Evolutionary conservation across 192 early-diverging fungal genomes (phyloP).

Genomic region (Obelidium mucronatum): DNA sequence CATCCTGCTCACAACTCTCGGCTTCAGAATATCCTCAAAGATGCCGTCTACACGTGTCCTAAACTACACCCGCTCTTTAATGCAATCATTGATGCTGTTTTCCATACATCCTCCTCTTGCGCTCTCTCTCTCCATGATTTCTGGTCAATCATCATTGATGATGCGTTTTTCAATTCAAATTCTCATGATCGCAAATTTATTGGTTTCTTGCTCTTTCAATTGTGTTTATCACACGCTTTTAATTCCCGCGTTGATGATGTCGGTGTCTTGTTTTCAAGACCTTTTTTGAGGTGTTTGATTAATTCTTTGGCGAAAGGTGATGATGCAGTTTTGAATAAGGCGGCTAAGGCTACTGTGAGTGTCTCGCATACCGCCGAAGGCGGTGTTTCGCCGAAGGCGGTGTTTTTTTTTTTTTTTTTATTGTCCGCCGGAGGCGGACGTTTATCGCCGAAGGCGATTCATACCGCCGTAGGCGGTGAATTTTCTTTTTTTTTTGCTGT

Average conservation of each 20-base stretch:
- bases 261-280: conserved; percentile 77
- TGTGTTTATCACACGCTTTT: background rate
- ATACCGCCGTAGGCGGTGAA: no score
- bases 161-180: conserved; percentile 77
- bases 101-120: background rate
- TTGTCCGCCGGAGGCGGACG: no score
- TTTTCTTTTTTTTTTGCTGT: no score
- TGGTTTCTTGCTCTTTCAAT: conserved; percentile 82
- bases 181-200: conserved; percentile 86
- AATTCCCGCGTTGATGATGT: conserved; percentile 35
- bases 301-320: conserved; percentile 82
- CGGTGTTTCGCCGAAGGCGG: no score
- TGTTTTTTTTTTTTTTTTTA: no score
- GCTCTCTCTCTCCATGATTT: conserved; percentile 62
- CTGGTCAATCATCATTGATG: conserved; percentile 68
- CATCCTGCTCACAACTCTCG: conserved; percentile 5
- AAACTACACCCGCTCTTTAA: conserved; percentile 77
- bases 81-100: conserved; percentile 57
- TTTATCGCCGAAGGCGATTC: no score
- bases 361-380: no score
- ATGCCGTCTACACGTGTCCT: conserved; percentile 47
- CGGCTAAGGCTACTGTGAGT: conserved; percentile 72
- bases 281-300: conserved; percentile 86
- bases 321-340: conserved; percentile 77
- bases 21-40: conserved; percentile 15